Evolutionary conservation across 805 yeast species (phyloP).

Genomic region (Metschnikowia rubicola): DNA sequence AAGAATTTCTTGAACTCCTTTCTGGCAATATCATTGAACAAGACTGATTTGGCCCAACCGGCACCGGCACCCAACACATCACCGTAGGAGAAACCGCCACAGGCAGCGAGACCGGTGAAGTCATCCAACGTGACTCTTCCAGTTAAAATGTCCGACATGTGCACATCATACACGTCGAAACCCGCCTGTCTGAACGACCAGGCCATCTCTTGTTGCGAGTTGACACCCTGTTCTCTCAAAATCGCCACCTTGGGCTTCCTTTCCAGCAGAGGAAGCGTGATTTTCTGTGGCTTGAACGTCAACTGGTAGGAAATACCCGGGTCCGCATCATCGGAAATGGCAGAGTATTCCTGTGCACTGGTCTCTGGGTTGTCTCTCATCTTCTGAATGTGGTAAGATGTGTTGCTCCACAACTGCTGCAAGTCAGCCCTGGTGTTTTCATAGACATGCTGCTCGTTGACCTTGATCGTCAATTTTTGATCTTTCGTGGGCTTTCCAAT

Average conservation of each 20-base stretch:
- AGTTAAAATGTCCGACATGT: slow-evolving; percentile 85
- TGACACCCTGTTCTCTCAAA: slow-evolving; percentile 96
- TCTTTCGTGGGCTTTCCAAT: slow-evolving; percentile 67
- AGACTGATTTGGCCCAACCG: slow-evolving; percentile 97
- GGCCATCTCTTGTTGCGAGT: slow-evolving; percentile 98
- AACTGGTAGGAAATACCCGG: slow-evolving; percentile 87
- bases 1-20: slow-evolving; percentile 76
- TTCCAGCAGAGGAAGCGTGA: slow-evolving; percentile 33
- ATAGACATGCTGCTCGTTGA: slow-evolving; percentile 47
- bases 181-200: slow-evolving; percentile 96
- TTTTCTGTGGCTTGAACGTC: slow-evolving; percentile 59
- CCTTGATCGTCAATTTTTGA: slow-evolving; percentile 47
- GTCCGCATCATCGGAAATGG: slow-evolving; percentile 73
- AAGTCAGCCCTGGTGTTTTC: slow-evolving; percentile 60
- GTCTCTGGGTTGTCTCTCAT: slow-evolving; percentile 91
- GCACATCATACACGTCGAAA: slow-evolving; percentile 89
- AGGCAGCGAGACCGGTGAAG: slow-evolving; percentile 93
- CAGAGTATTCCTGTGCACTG: slow-evolving; percentile 79
- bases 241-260: slow-evolving; percentile 87
- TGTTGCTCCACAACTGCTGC: slow-evolving; percentile 81
- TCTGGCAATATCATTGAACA: slow-evolving; percentile 76
- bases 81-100: slow-evolving; percentile 99
- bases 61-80: slow-evolving; percentile 98
- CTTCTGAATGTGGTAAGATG: slow-evolving; percentile 86
- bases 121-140: slow-evolving; percentile 71